Conservation (phyloP, 2,329 filamentous ascomycete genomes). For the Penicillium vulpinum region DNA sequence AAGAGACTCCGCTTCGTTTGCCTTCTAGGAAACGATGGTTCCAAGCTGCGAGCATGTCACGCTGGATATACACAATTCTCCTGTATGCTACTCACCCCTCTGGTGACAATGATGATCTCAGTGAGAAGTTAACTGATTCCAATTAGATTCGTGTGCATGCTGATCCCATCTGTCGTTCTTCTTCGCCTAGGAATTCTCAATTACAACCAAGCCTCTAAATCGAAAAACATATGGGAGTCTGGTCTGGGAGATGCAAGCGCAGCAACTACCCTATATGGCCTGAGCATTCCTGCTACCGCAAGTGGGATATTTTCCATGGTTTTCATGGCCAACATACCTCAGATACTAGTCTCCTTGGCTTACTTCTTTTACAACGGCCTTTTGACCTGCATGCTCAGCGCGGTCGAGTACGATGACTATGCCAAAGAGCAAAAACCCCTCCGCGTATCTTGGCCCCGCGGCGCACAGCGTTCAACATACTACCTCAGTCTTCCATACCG, state of each 20-base stretch:
- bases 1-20: background rate
- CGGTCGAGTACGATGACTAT: constrained; percentile 50
- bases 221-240: background rate
- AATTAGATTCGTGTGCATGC: background rate
- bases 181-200: background rate
- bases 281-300: background rate
- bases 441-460: constrained; percentile 45
- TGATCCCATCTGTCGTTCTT: background rate
- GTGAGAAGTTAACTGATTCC: background rate
- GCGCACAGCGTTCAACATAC: constrained; percentile 46
- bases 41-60: background rate
- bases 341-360: constrained; percentile 33
- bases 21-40: background rate
- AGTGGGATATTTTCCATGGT: background rate
- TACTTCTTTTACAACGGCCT: constrained; percentile 38
- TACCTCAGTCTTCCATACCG: constrained; percentile 47
- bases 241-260: background rate
- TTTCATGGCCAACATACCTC: constrained; percentile 28
- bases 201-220: background rate
- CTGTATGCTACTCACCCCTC: background rate
- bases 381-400: constrained; percentile 48
- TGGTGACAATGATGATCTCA: background rate
- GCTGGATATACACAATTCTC: background rate
- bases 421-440: constrained; percentile 39
- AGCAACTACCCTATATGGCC: background rate